Conservation (phyloP, 805 yeast genomes). For the Candida sonorensis region DNA sequence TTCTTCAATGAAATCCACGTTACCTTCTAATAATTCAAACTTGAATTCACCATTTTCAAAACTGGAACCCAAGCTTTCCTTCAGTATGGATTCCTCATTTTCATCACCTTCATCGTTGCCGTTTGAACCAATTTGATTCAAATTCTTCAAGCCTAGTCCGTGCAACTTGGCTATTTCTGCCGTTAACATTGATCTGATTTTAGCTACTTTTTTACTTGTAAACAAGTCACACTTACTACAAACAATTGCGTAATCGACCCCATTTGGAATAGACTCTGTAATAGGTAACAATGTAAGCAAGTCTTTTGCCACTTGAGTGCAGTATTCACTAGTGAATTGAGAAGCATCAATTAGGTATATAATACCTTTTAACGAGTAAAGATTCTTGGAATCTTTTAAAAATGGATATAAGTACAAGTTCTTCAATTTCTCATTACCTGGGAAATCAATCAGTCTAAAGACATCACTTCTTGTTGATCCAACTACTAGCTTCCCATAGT, state of each 20-base stretch:
- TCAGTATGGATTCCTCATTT: conserved; percentile 18
- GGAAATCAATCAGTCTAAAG: conserved; percentile 66
- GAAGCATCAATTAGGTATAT: conserved; percentile 73
- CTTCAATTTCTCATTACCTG: conserved; percentile 79
- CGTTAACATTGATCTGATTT: conserved; percentile 56
- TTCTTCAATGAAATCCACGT: conserved; percentile 65
- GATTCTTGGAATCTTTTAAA: conserved; percentile 30
- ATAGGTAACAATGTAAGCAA: conserved; percentile 51
- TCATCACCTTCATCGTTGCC: conserved; percentile 9
- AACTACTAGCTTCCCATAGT: conserved; percentile 30
- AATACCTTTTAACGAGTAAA: conserved; percentile 51
- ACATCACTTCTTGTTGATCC: conserved; percentile 23
- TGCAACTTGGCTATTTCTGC: conserved; percentile 53
- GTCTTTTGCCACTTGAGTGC: conserved; percentile 50
- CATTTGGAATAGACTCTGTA: conserved; percentile 59
- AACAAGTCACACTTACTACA: conserved; percentile 84
- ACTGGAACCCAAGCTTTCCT: conserved; percentile 37
- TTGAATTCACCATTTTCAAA: conserved; percentile 41
- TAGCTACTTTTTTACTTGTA: conserved; percentile 64
- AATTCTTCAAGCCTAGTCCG: conserved; percentile 37
- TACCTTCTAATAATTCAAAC: conserved; percentile 68
- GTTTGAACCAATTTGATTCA: conserved; percentile 35
- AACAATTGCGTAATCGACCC: conserved; percentile 69
- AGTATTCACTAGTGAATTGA: conserved; percentile 41
- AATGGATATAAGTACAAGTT: conserved; percentile 45